Percentiles rank a stretch among this genome's conserved stretches.
phyloP scores from a whole-genome alignment of 2,329 filamentous ascomycete genomes.

The Fusarium denticulatum region DNA sequence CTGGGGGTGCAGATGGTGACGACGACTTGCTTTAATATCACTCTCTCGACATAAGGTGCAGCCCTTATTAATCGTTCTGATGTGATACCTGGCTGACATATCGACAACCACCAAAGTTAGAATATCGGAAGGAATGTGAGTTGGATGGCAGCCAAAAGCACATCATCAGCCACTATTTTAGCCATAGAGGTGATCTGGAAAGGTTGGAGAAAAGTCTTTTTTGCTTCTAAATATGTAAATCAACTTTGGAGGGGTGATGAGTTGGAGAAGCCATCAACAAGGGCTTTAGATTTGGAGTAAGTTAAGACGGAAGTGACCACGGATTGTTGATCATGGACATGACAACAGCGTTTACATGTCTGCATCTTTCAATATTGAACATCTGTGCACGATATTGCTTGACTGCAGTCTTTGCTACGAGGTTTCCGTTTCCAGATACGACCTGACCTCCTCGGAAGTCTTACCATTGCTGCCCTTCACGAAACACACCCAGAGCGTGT shows the following conservation, averaged over 20 bases:
- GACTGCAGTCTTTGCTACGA: constrained; percentile 19
- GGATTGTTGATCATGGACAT: constrained; percentile 9
- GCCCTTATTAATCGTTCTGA: not conserved
- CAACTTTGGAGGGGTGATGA: not conserved
- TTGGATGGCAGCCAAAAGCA: constrained; percentile 15
- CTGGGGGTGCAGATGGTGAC: not conserved
- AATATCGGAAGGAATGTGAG: constrained; percentile 4
- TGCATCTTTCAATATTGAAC: not conserved
- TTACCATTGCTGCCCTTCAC: not conserved
- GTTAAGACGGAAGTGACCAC: constrained; percentile 11
- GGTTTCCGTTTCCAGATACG: constrained; percentile 18
- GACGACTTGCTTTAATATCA: not conserved
- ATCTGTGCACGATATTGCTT: not conserved
- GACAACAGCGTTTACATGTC: not conserved
- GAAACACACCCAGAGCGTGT: constrained; percentile 33
- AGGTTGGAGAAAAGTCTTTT: constrained; percentile 20
- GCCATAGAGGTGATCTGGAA: constrained; percentile 1
- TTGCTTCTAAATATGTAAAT: constrained; percentile 2
- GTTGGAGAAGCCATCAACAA: constrained; percentile 27
- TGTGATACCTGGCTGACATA: not conserved
- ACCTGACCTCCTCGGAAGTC: not conserved
- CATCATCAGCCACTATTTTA: constrained; percentile 22
- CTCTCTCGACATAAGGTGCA: not conserved
- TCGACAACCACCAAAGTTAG: not conserved
- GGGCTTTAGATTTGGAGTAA: constrained; percentile 24